phyloP scores from a whole-genome alignment of 2,329 filamentous ascomycete species.

The Penicillium sp. region DNA sequence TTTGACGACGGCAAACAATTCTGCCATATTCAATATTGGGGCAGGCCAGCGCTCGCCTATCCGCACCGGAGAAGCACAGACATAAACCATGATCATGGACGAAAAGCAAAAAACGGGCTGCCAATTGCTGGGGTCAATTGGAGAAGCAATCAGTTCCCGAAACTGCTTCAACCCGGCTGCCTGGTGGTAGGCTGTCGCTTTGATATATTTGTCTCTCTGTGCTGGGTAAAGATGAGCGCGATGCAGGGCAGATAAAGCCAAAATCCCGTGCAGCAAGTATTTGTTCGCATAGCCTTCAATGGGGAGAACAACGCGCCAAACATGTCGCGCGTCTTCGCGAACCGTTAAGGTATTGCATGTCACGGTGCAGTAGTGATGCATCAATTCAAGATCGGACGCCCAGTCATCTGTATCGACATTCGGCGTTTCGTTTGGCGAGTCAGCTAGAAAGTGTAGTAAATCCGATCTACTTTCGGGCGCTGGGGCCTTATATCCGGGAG shows the following conservation, averaged over 20 bases:
- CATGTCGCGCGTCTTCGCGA: slow-evolving; percentile 26
- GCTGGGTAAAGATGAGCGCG: slow-evolving; percentile 15
- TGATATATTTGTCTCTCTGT: slow-evolving; percentile 16
- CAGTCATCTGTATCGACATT: slow-evolving; percentile 14
- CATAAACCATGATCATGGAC: slow-evolving; percentile 17
- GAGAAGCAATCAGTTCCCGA: slow-evolving; percentile 19
- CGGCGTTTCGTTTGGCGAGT: neutral
- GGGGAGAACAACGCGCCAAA: slow-evolving; percentile 34
- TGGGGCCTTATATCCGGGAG: slow-evolving; percentile 1
- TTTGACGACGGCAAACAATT: slow-evolving; percentile 20
- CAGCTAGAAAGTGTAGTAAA: slow-evolving; percentile 14
- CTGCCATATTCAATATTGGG: slow-evolving; percentile 19
- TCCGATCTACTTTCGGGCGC: slow-evolving; percentile 8
- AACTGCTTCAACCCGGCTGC: slow-evolving; percentile 20
- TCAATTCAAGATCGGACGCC: slow-evolving; percentile 42
- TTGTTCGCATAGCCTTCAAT: slow-evolving; percentile 32
- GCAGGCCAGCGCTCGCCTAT: slow-evolving; percentile 16
- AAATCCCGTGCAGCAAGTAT: slow-evolving; percentile 35
- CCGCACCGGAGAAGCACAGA: slow-evolving; percentile 14
- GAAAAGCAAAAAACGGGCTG: slow-evolving; percentile 25
- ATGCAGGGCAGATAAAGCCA: slow-evolving; percentile 36
- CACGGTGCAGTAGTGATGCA: slow-evolving; percentile 44
- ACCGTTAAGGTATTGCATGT: slow-evolving; percentile 27
- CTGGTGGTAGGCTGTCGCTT: slow-evolving; percentile 20
- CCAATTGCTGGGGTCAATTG: slow-evolving; percentile 20